Percentiles rank a stretch among this genome's conserved stretches.
Conservation (phyloP, 768 basidiomycete species). For the Pisolithus albus region DNA sequence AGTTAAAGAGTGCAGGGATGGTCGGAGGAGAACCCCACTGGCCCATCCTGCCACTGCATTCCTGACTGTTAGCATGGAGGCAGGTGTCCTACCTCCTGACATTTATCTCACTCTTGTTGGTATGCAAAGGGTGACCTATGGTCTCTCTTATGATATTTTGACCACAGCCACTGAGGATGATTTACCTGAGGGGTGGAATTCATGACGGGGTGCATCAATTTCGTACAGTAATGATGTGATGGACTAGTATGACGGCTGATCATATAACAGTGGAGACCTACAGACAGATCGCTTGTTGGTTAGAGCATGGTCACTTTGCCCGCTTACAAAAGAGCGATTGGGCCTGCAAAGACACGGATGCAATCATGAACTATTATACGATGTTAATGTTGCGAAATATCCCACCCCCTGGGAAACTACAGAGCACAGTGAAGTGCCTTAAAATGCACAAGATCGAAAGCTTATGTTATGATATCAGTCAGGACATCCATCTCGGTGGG, state of each 20-base stretch:
- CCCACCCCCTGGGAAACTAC: not conserved
- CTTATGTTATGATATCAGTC: not conserved
- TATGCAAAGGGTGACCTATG: conserved; percentile 1
- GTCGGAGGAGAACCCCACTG: no score
- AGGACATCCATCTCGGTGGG: not conserved
- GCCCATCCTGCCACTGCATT: no score
- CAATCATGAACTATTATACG: not conserved
- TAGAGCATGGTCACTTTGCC: not conserved
- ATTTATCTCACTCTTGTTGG: not conserved
- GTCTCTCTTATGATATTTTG: conserved; percentile 1
- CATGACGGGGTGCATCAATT: not conserved
- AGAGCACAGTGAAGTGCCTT: not conserved
- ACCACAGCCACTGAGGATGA: not conserved
- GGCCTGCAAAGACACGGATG: not conserved
- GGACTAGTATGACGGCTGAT: not conserved
- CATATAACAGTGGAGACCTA: not conserved
- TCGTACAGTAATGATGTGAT: not conserved
- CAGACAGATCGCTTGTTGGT: not conserved
- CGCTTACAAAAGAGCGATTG: not conserved
- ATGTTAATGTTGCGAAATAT: not conserved
- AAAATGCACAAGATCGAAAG: not conserved
- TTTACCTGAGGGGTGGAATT: not conserved
- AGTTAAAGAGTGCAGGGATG: no score
- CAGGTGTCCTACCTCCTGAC: not conserved
- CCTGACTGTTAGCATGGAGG: no score